Percentiles rank a stretch among this genome's conserved stretches.
Conservation (phyloP, 1,139 yeast species). For the Geotrichum histeridarum region DNA sequence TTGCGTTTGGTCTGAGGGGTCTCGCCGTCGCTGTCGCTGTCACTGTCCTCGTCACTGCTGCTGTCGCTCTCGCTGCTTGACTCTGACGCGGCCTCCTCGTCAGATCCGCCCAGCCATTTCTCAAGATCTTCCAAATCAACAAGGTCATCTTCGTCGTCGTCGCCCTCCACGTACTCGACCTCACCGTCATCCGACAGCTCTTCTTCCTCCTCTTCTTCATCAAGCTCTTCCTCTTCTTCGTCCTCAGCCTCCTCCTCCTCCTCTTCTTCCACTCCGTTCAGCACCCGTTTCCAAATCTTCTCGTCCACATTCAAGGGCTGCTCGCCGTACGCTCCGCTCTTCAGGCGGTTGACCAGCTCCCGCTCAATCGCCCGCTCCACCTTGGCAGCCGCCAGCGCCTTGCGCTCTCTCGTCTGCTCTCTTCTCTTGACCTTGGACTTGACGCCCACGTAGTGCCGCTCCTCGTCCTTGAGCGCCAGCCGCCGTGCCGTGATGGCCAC, state of each 20-base stretch:
- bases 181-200: constrained; percentile 67
- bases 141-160: constrained; percentile 64
- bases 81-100: constrained; percentile 43
- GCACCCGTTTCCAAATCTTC: constrained; percentile 88
- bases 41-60: constrained; percentile 22
- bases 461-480: constrained; percentile 83
- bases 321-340: constrained; percentile 97
- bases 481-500: constrained; percentile 96
- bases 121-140: constrained; percentile 90
- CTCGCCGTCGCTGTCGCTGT: constrained; percentile 39
- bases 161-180: constrained; percentile 80
- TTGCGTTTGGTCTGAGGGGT: constrained; percentile 40
- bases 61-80: constrained; percentile 23
- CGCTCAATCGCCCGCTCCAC: constrained; percentile 94
- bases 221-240: constrained; percentile 59
- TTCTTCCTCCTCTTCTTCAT: constrained; percentile 45
- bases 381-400: constrained; percentile 93
- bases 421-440: constrained; percentile 90
- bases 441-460: constrained; percentile 79
- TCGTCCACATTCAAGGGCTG: constrained; percentile 96
- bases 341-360: constrained; percentile 86
- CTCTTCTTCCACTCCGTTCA: constrained; percentile 63
- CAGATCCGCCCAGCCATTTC: constrained; percentile 76
- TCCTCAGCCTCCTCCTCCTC: constrained; percentile 58
- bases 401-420: constrained; percentile 89